These are phyloP conservation scores for Thymus mandschuricus DNA, from an alignment of 257 asterid genomes.

Conservation along the genomic window DNA sequence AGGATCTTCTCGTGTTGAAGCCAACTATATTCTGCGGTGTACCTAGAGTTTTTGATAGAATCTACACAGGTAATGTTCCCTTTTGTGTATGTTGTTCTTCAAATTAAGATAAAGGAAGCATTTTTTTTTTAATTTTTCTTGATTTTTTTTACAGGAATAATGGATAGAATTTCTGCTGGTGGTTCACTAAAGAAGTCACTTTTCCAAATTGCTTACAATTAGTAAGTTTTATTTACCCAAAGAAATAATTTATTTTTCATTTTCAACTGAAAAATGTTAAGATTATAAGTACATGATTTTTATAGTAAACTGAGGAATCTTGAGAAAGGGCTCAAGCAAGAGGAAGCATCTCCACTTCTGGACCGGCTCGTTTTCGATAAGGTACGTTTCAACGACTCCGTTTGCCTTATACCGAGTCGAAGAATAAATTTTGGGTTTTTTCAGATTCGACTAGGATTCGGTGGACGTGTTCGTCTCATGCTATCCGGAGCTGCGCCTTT, in stretches of 20 bases:
- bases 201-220: constrained; percentile 76
- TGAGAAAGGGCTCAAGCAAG: constrained; percentile 78
- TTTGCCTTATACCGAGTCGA: neutral
- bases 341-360: constrained; percentile 84
- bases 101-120: neutral
- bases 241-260: neutral
- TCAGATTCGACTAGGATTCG: constrained; percentile 87
- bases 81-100: neutral
- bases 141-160: constrained; percentile 49
- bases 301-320: constrained; percentile 81
- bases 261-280: neutral
- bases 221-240: constrained; percentile 45
- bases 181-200: constrained; percentile 72
- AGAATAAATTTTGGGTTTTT: neutral
- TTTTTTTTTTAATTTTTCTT: neutral
- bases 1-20: constrained; percentile 79
- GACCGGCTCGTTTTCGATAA: constrained; percentile 86
- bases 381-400: constrained; percentile 36
- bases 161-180: constrained; percentile 79
- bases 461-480: constrained; percentile 91
- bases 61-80: constrained; percentile 65
- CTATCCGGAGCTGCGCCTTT: constrained; percentile 96
- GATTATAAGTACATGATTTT: neutral
- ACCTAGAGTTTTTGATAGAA: constrained; percentile 85
- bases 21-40: constrained; percentile 94